A percentile compares a stretch with the other conserved stretches of the same genome.
phyloP scores from a whole-genome alignment of 495 filamentous ascomycete genomes.

The Copromyces sp. region DNA sequence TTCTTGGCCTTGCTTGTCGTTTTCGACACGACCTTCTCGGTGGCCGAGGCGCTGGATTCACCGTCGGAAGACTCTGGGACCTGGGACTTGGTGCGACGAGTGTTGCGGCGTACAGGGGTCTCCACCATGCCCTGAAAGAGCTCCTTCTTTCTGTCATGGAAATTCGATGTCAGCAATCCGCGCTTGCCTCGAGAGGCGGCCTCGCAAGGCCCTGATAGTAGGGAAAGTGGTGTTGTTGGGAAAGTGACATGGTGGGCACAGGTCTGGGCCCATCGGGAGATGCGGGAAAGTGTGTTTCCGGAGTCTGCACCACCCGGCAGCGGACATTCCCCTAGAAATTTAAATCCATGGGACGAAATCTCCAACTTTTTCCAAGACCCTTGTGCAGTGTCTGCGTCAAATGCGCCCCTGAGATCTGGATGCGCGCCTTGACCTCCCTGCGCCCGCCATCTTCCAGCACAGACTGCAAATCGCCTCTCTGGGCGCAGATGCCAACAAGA shows the following conservation, averaged over 20 bases:
- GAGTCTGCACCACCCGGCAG: not conserved
- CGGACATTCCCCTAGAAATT: not conserved
- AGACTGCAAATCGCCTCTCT: not conserved
- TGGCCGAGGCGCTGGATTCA: slow-evolving; percentile 31
- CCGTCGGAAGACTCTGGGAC: slow-evolving; percentile 32
- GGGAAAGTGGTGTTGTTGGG: not conserved
- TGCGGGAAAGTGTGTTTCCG: not conserved
- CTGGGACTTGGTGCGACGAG: slow-evolving; percentile 33
- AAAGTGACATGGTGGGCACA: not conserved
- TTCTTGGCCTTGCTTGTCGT: slow-evolving; percentile 2
- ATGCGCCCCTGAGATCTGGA: not conserved
- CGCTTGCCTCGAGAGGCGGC: not conserved
- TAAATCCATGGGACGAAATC: not conserved
- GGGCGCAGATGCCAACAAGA: not conserved
- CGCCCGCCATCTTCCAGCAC: not conserved
- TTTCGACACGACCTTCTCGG: slow-evolving; percentile 9
- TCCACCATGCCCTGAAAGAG: slow-evolving; percentile 43
- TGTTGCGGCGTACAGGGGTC: slow-evolving; percentile 29
- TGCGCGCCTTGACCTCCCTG: not conserved
- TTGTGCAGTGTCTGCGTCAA: not conserved
- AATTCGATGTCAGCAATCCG: not conserved
- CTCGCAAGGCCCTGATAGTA: not conserved
- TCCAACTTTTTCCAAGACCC: not conserved
- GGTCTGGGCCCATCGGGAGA: not conserved
- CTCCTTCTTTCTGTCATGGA: slow-evolving; percentile 35